Conservation (phyloP, 2,329 filamentous ascomycete genomes). For the Epichloe scottii region DNA sequence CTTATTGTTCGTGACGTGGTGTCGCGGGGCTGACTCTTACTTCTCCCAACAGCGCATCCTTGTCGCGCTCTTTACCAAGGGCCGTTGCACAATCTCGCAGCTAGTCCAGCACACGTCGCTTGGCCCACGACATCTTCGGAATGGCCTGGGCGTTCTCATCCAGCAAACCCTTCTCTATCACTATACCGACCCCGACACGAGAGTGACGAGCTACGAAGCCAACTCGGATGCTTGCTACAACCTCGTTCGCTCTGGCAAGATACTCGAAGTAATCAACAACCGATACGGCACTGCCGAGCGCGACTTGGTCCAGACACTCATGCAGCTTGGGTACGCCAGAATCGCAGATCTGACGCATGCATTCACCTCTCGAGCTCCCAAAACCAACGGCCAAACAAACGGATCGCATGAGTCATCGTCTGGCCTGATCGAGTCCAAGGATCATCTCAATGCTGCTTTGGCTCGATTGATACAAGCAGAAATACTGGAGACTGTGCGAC, state of each 20-base stretch:
- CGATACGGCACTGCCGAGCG: constrained; percentile 65
- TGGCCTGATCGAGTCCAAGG: constrained; percentile 30
- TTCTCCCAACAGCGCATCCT: constrained; percentile 62
- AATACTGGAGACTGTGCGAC: constrained; percentile 51
- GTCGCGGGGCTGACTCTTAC: constrained; percentile 16
- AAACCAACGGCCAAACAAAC: constrained; percentile 23
- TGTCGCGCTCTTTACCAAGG: constrained; percentile 61
- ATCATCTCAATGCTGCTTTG: constrained; percentile 37
- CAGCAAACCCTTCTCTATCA: constrained; percentile 81
- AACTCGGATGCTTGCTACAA: constrained; percentile 72
- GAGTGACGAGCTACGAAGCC: constrained; percentile 67
- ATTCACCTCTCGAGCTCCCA: constrained; percentile 31
- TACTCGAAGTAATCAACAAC: constrained; percentile 61
- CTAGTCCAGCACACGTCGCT: constrained; percentile 63
- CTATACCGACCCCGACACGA: constrained; percentile 48
- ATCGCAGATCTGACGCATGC: constrained; percentile 57
- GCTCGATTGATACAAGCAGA: constrained; percentile 49
- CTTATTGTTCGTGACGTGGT: constrained; percentile 1
- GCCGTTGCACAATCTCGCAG: constrained; percentile 59
- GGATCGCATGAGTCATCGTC: constrained; percentile 19
- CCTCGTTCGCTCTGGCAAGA: constrained; percentile 68
- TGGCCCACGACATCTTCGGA: constrained; percentile 60
- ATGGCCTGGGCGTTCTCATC: constrained; percentile 71
- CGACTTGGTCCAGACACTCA: constrained; percentile 60
- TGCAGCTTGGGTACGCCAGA: constrained; percentile 66